A percentile compares a stretch with the other conserved stretches of the same genome.
Conservation (phyloP, 352 stramenopile species). For the Halophytophthora batemanensis region DNA sequence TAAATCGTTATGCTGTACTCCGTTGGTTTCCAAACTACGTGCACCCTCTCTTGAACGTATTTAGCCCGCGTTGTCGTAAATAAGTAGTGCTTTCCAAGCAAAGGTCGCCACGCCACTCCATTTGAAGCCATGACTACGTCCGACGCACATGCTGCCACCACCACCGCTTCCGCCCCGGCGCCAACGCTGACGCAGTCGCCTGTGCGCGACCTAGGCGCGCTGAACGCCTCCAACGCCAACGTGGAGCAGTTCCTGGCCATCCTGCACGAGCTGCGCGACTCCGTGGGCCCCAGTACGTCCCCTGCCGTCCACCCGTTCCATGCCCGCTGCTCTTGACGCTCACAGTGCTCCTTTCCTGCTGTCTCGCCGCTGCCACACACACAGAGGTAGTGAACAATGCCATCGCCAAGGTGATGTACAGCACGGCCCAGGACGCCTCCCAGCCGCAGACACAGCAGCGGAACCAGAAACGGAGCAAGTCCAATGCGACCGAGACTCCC, state of each 20-base stretch:
- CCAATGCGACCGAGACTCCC: no score
- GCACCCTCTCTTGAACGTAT: no score
- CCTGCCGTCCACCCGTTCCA: not conserved
- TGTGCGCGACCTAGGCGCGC: constrained; percentile 19
- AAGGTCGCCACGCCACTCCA: no score
- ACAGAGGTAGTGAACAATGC: constrained; percentile 66
- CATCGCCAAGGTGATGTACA: constrained; percentile 62
- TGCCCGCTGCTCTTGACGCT: constrained; percentile 6
- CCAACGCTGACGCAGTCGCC: constrained; percentile 5
- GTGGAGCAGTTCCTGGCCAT: constrained; percentile 60
- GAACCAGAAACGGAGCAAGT: no score
- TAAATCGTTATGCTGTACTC: no score
- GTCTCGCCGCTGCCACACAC: not conserved
- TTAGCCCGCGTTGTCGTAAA: no score
- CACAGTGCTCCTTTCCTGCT: constrained; percentile 5
- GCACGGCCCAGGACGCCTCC: constrained; percentile 7
- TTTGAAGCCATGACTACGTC: no score
- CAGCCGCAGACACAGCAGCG: constrained; percentile 30
- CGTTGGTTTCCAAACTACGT: no score
- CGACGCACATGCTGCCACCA: constrained; percentile 4
- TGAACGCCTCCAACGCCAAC: constrained; percentile 32
- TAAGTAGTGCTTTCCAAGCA: no score
- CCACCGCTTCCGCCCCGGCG: constrained; percentile 2
- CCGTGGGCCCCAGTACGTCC: constrained; percentile 59
- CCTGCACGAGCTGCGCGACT: constrained; percentile 53